Percentiles rank a stretch among this genome's conserved stretches.
Conservation (phyloP, 441 rosid genomes). For the Adansonia rubrostipa region DNA sequence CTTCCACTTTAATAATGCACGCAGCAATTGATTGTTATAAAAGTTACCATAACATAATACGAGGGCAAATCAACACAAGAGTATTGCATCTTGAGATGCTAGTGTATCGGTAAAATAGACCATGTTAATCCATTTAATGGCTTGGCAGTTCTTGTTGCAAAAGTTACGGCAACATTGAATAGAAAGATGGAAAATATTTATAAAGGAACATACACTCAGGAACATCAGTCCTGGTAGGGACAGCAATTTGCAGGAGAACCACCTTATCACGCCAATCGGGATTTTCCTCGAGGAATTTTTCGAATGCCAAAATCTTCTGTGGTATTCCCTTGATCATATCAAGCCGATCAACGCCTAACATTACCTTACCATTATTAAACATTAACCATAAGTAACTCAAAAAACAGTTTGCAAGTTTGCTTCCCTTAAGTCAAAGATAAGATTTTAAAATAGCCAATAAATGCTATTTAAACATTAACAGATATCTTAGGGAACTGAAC, state of each 20-base stretch:
- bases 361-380: constrained; percentile 50
- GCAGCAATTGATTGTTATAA: background rate
- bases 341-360: constrained; percentile 84
- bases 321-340: constrained; percentile 91
- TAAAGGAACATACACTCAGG: constrained; percentile 60
- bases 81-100: background rate
- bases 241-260: constrained; percentile 83
- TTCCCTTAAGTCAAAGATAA: constrained; percentile 11
- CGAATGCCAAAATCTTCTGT: constrained; percentile 79
- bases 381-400: constrained; percentile 12
- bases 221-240: constrained; percentile 83
- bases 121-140: background rate
- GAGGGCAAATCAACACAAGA: constrained; percentile 10
- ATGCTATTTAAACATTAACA: background rate
- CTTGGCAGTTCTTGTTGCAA: background rate
- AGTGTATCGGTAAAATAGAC: background rate
- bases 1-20: background rate
- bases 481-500: background rate
- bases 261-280: constrained; percentile 79
- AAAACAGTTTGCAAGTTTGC: constrained; percentile 3
- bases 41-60: background rate
- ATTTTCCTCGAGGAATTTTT: constrained; percentile 78
- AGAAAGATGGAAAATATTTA: background rate
- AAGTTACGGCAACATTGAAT: background rate
- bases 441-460: background rate